Evolutionary conservation across 345 rosid genomes (phyloP), one percentile per base, ranked within the genome.

Genomic region (Populus nigra): DNA sequence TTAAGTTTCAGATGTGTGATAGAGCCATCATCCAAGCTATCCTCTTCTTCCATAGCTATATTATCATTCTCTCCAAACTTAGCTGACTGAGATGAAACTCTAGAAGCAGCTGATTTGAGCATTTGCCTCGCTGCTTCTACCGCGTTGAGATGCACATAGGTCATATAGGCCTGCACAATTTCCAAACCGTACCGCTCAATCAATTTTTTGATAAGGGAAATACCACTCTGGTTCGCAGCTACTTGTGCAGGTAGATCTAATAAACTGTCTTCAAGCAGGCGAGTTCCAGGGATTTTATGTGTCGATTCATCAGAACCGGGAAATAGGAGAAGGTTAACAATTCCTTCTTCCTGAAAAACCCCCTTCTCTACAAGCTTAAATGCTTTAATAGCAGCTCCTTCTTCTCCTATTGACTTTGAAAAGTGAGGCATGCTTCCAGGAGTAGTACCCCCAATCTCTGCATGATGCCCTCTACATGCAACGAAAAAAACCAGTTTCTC

Each of bases 391-490:
- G 99, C 94, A 59, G 98, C 98, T 36, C 99, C 99, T 88, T 94
- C 97, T 78, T 96, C 99, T 92, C 92, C 92, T 81, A 96, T 92
- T 67, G 87, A 91, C 89, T 93, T 96, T 39, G 97, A 96, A 85
- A 96, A 96, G 27, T 97, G 99, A 3, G 98, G 99, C 99, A 96
- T 93, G 86, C 99, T 96, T 83, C 99, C 99, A 8, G 99, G 99
- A 69, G 98, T 93, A 59, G 92, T 90, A 65, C 99, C 99, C 99
- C 99, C 99, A n/a, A 92, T 94, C 87, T 96, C 99, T 29, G 99
- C 99, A 84, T 96, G 99, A 83, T 93, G 98, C 18, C 99, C 99
- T 85, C 98, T 87, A 77, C 97, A 92, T 49, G 99, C 98, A 69
- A 96, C 98, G n/a, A 96, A 93, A 86, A 96, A 92, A n/a, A 93